Evolutionary conservation across 345 rosid species (phyloP).

Genomic region (Lepidium africanum): DNA sequence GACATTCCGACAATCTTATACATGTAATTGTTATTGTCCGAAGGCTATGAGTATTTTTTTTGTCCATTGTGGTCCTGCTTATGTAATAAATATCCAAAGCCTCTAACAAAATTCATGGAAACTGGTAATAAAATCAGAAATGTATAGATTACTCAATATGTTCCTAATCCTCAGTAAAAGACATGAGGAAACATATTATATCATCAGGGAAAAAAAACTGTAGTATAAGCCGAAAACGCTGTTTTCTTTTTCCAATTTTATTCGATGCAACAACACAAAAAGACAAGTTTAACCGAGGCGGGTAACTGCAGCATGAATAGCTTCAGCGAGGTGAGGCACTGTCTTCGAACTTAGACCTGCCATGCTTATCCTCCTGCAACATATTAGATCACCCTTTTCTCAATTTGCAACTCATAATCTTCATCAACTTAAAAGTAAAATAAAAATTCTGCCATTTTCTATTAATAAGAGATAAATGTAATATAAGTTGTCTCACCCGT

Average conservation of each 20-base stretch:
- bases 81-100: too few species aligned
- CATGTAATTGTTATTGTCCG: too few species aligned
- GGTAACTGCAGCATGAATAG: conserved; percentile 66
- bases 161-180: background rate
- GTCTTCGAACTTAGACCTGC: conserved; percentile 63
- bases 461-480: too few species aligned
- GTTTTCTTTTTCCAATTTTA: background rate
- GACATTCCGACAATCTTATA: too few species aligned
- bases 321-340: conserved; percentile 58
- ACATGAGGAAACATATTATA: conserved; percentile 1
- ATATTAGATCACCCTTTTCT: background rate
- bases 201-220: background rate
- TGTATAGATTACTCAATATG: background rate
- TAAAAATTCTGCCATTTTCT: background rate
- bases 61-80: too few species aligned
- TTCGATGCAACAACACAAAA: background rate
- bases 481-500: conserved; percentile 39
- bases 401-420: background rate
- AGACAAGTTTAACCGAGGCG: conserved; percentile 14
- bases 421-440: background rate
- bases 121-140: too few species aligned
- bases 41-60: too few species aligned
- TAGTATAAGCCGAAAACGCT: background rate
- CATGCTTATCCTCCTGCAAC: conserved; percentile 78
- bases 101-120: too few species aligned